Evolutionary conservation across 2,329 filamentous ascomycete genomes (phyloP).

Genomic region (Ophiostoma himal-ulmi): DNA sequence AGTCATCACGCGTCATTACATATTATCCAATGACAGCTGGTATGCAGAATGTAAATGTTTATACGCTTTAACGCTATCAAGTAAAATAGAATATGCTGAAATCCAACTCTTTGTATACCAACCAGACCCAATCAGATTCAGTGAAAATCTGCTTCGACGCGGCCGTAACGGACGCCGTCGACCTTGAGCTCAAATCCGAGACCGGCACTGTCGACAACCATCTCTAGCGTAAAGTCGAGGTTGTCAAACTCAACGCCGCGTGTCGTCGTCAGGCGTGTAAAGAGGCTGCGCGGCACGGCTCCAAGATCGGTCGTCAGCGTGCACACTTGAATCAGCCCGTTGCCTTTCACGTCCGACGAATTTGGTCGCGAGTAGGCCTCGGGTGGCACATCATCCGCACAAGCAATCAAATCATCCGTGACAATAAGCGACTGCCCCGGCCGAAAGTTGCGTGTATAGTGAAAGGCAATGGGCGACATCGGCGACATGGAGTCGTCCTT

Average conservation of each 20-base stretch:
- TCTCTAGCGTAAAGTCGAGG: slow-evolving; percentile 74
- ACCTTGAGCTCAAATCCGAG: slow-evolving; percentile 73
- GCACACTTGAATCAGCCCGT: slow-evolving; percentile 62
- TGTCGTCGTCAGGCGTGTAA: slow-evolving; percentile 71
- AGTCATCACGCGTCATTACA: neutral
- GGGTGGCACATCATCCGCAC: slow-evolving; percentile 62
- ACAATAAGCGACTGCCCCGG: slow-evolving; percentile 71
- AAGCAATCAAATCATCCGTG: slow-evolving; percentile 74
- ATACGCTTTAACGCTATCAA: neutral
- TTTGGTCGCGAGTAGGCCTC: slow-evolving; percentile 43
- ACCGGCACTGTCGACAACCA: slow-evolving; percentile 73
- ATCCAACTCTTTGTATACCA: neutral
- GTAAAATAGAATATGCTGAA: neutral
- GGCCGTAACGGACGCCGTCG: slow-evolving; percentile 69
- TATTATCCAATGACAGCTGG: neutral
- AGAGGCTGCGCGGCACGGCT: slow-evolving; percentile 66
- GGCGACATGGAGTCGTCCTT: slow-evolving; percentile 73
- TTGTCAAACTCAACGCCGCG: slow-evolving; percentile 77
- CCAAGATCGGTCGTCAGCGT: slow-evolving; percentile 75
- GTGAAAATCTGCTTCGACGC: slow-evolving; percentile 73
- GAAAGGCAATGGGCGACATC: slow-evolving; percentile 69
- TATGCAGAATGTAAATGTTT: neutral
- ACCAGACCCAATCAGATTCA: slow-evolving; percentile 31
- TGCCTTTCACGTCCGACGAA: slow-evolving; percentile 27
- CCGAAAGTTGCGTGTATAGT: slow-evolving; percentile 80